A percentile compares a stretch with the other conserved stretches of the same genome.
Evolutionary conservation across 768 basidiomycete species (phyloP).

Genomic region (Dioszegia crocea): DNA sequence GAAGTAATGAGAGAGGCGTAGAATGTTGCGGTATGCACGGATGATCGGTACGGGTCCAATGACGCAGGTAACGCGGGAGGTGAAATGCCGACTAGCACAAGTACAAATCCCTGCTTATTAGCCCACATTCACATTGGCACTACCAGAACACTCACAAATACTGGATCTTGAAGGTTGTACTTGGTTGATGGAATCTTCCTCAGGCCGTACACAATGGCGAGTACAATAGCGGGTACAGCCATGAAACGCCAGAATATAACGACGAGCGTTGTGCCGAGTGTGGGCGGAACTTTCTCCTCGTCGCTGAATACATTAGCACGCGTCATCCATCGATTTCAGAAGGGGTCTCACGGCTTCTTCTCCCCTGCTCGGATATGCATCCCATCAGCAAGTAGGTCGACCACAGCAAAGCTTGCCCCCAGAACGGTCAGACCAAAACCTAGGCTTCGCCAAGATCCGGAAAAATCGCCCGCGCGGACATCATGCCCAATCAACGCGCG

Average conservation of each 20-base stretch:
- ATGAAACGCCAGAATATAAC: slow-evolving; percentile 39
- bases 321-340: neutral
- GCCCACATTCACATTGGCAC: too few species aligned
- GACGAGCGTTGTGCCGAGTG: slow-evolving; percentile 37
- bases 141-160: slow-evolving; percentile 32
- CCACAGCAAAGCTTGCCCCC: slow-evolving; percentile 31
- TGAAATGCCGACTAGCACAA: slow-evolving; percentile 30
- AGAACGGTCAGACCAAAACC: slow-evolving; percentile 30
- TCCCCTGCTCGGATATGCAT: slow-evolving; percentile 30
- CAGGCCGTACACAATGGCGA: slow-evolving; percentile 40
- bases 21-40: slow-evolving; percentile 30
- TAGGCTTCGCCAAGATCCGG: slow-evolving; percentile 41
- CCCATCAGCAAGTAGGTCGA: slow-evolving; percentile 39
- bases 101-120: slow-evolving; percentile 38
- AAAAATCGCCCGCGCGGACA: slow-evolving; percentile 4
- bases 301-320: neutral
- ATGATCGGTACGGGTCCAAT: slow-evolving; percentile 34
- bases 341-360: slow-evolving; percentile 22
- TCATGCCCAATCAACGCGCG: slow-evolving; percentile 22
- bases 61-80: slow-evolving; percentile 32
- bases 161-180: slow-evolving; percentile 43
- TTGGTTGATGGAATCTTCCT: slow-evolving; percentile 37
- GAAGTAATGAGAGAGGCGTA: slow-evolving; percentile 35
- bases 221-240: slow-evolving; percentile 30
- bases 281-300: slow-evolving; percentile 39